Conservation (phyloP, 176 grass and related monocot genomes). For the Carex kokanica region DNA sequence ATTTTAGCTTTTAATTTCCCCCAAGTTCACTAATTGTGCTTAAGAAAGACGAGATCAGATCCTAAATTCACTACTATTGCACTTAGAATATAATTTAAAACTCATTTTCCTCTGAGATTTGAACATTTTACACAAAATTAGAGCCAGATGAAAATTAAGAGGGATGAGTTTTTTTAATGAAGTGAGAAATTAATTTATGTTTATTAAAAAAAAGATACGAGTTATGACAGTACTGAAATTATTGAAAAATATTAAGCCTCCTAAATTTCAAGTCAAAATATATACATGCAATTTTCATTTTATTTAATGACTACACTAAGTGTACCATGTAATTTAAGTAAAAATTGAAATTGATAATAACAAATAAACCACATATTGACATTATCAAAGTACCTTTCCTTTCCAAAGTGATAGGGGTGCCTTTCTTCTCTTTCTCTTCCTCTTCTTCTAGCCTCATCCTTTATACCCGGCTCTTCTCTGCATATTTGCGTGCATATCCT, state of each 20-base stretch:
- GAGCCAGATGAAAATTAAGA: not conserved
- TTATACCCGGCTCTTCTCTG: not conserved
- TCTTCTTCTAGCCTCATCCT: slow-evolving; percentile 5
- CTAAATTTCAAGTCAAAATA: not conserved
- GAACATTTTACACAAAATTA: not conserved
- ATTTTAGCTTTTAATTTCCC: not conserved
- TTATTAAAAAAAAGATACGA: not conserved
- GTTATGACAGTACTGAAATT: not conserved
- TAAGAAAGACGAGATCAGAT: not conserved
- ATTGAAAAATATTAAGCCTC: not conserved
- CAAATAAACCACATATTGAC: not conserved
- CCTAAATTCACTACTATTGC: not conserved
- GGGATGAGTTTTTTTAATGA: not conserved
- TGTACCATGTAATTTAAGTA: not conserved
- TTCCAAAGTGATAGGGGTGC: slow-evolving; percentile 50
- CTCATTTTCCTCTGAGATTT: not conserved
- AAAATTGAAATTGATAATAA: not conserved
- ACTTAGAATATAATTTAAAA: not conserved
- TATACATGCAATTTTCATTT: not conserved
- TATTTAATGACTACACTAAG: no score
- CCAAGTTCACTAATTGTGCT: not conserved
- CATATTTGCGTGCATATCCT: slow-evolving; percentile 18
- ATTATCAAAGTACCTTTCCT: slow-evolving; percentile 36
- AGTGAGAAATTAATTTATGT: not conserved
- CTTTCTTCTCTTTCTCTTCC: slow-evolving; percentile 8